Evolutionary conservation across 495 filamentous ascomycete species (phyloP), one percentile per base, ranked within the genome.

Genomic region (Penicillium pulvis): DNA sequence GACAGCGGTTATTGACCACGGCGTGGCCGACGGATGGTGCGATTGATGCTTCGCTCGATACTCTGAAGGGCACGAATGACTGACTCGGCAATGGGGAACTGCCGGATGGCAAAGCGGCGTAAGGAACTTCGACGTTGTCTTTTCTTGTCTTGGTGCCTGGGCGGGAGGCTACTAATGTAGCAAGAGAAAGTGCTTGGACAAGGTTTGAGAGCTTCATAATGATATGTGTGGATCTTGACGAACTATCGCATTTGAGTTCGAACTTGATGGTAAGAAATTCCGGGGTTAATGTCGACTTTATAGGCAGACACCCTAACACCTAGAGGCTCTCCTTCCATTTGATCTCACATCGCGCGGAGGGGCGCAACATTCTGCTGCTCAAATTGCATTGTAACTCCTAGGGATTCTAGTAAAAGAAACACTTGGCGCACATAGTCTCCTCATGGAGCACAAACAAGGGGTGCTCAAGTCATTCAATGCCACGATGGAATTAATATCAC

Each of bases 1-100:
- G 0, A 74, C 82, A 85, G 31, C 76, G 66, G 69, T 87, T 87
- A 56, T 57, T 36, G 24, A 87, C 71, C 16, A 75, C 60, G 31
- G 84, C 83, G 24, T 64, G 63, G 60, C 83, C 83, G 23, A 76
- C 36, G 20, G 20, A 23, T 23, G 20, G 20, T 23, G 20, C 20
- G 20, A 23, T 23, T 23, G 20, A 23, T 23, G 20, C 43, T 69
- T 57, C 6, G 17, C 19, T 17, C 7, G 46, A n/a, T 31, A 5
- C n/a, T n/a, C 6, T 11, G 26, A 6, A 49, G 26, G 26, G 46
- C 2, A 49, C 46, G 16, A 35, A 39, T 28, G 41, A 23, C 7
- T 45, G 16, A 11, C 9, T 10, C 4, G 23, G 17, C 3, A 14
- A 46, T 9, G 53, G 28, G 14, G 20, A 23, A 45, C 10, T 11